These are phyloP conservation scores for Bremia lactucae DNA, from an alignment of 352 stramenopile genomes.

Conservation along the genomic window DNA sequence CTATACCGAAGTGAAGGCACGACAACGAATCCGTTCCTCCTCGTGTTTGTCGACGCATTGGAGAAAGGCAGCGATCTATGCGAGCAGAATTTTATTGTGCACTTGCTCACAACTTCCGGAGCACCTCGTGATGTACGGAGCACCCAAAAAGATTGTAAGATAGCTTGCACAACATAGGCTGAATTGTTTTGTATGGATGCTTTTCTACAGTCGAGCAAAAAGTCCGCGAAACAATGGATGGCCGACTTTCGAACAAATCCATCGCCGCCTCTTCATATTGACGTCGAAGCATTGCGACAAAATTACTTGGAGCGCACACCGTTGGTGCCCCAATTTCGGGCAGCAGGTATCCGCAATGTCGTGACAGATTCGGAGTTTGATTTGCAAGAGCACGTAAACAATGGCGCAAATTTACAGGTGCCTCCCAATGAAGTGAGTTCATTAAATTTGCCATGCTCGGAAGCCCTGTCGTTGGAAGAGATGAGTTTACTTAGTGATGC, in stretches of 20 bases:
- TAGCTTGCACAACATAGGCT: neutral
- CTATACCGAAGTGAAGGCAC: conserved; percentile 73
- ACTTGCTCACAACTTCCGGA: conserved; percentile 42
- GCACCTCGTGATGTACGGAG: conserved; percentile 43
- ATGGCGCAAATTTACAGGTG: conserved; percentile 57
- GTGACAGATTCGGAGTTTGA: conserved; percentile 75
- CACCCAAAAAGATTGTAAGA: neutral
- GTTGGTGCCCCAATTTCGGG: conserved; percentile 63
- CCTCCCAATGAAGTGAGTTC: conserved; percentile 60
- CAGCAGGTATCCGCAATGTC: conserved; percentile 64
- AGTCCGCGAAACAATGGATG: conserved; percentile 64
- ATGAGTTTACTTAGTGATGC: conserved; percentile 42
- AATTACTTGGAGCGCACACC: conserved; percentile 72
- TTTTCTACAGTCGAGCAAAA: conserved; percentile 52
- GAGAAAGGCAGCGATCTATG: conserved; percentile 59
- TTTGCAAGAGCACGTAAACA: conserved; percentile 76
- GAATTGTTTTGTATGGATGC: no score
- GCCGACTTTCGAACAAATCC: conserved; percentile 48
- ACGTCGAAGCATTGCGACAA: conserved; percentile 52
- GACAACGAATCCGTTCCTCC: conserved; percentile 78
- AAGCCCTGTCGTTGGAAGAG: conserved; percentile 63
- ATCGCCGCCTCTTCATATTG: conserved; percentile 36
- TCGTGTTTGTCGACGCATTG: conserved; percentile 75
- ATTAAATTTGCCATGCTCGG: conserved; percentile 55
- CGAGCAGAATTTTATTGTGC: conserved; percentile 73